Conservation (phyloP, 2,329 filamentous ascomycete species). For the Helminthosporium solani region DNA sequence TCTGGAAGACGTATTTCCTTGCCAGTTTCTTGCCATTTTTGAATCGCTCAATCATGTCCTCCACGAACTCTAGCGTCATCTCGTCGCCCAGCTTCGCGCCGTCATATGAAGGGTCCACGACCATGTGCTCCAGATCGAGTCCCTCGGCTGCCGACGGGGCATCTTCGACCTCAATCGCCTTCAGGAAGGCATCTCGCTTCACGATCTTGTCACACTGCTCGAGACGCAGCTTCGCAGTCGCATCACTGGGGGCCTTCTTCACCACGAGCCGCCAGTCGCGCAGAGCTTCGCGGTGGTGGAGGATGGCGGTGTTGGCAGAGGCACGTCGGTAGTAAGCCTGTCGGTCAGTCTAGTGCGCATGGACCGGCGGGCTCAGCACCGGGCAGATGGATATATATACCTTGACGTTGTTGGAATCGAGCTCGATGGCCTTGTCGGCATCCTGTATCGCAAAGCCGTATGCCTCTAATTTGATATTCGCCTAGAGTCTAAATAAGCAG, state of each 20-base stretch:
- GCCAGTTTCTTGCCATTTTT: slow-evolving; percentile 94
- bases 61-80: slow-evolving; percentile 86
- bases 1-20: slow-evolving; percentile 96
- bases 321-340: slow-evolving; percentile 94
- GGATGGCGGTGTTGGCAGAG: slow-evolving; percentile 85
- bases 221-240: slow-evolving; percentile 86
- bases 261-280: slow-evolving; percentile 91
- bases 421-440: slow-evolving; percentile 84
- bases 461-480: slow-evolving; percentile 91
- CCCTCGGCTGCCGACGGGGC: slow-evolving; percentile 79
- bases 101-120: slow-evolving; percentile 81
- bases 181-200: slow-evolving; percentile 87
- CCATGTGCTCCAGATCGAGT: slow-evolving; percentile 68
- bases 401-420: slow-evolving; percentile 88
- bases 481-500: slow-evolving; percentile 54
- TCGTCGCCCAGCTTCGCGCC: slow-evolving; percentile 72
- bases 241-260: slow-evolving; percentile 81
- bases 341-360: background rate
- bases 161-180: slow-evolving; percentile 78
- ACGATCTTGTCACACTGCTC: slow-evolving; percentile 94
- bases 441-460: slow-evolving; percentile 92
- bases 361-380: background rate
- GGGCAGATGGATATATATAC: slow-evolving; percentile 48
- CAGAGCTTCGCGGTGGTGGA: slow-evolving; percentile 83
- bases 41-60: slow-evolving; percentile 15